Conservation (phyloP, 129 eudicot species). For the Cynara cardunculus region DNA sequence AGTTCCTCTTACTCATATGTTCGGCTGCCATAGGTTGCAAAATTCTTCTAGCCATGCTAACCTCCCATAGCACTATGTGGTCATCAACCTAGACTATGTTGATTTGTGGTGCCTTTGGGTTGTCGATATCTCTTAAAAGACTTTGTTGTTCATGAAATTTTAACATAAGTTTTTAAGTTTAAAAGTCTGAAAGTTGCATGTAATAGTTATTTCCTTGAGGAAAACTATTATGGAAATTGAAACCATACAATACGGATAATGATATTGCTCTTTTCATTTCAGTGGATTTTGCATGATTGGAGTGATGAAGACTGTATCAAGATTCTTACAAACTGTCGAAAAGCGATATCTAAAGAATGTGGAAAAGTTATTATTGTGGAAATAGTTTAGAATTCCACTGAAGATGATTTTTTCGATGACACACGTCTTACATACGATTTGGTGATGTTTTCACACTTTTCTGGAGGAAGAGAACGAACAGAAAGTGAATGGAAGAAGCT, state of each 20-base stretch:
- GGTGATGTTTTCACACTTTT: slow-evolving; percentile 25
- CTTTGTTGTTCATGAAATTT: neutral
- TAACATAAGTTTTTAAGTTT: too few species aligned
- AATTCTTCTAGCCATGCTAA: too few species aligned
- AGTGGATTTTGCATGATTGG: slow-evolving; percentile 31
- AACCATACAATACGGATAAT: neutral
- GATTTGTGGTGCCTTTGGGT: too few species aligned
- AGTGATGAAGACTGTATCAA: slow-evolving; percentile 35
- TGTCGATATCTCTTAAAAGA: too few species aligned
- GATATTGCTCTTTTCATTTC: neutral
- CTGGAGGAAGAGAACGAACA: slow-evolving; percentile 33
- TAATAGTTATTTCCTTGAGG: too few species aligned
- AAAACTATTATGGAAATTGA: too few species aligned
- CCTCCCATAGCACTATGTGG: too few species aligned
- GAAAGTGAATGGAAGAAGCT: slow-evolving; percentile 27
- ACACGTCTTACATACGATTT: slow-evolving; percentile 11
- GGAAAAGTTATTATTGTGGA: slow-evolving; percentile 38
- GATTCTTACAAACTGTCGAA: slow-evolving; percentile 34
- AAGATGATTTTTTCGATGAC: slow-evolving; percentile 13
- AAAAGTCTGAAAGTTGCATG: neutral
- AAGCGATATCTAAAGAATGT: slow-evolving; percentile 10
- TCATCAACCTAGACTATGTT: too few species aligned
- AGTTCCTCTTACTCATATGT: too few species aligned
- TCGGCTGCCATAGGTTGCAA: too few species aligned
- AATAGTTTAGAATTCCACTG: neutral